Conservation (phyloP, 495 filamentous ascomycete genomes). For the Lindgomyces ingoldianus region DNA sequence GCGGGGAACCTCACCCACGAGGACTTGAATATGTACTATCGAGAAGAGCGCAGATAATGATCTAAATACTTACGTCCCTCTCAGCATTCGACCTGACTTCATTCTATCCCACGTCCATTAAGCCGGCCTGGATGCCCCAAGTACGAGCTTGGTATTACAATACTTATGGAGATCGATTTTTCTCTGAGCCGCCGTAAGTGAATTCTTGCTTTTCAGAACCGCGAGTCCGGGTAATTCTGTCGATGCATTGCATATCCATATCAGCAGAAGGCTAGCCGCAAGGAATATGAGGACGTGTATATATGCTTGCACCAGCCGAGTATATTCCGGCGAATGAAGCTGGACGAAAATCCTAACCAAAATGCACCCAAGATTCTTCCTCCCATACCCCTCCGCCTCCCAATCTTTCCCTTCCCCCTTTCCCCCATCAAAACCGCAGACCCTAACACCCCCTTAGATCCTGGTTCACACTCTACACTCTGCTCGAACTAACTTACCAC, state of each 20-base stretch:
- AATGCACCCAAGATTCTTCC: not conserved
- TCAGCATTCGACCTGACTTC: slow-evolving; percentile 62
- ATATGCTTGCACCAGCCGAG: too few relatives aligned
- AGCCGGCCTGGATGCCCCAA: slow-evolving; percentile 51
- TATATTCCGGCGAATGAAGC: not conserved
- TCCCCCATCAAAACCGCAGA: not conserved
- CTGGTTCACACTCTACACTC: slow-evolving; percentile 72
- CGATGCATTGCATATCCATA: not conserved
- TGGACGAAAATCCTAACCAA: not conserved
- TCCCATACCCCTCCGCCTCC: not conserved
- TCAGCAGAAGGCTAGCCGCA: not conserved
- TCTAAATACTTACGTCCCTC: not conserved
- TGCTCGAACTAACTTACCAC: slow-evolving; percentile 69
- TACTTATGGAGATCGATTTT: slow-evolving; percentile 76
- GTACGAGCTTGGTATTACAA: slow-evolving; percentile 65
- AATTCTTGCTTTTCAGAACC: slow-evolving; percentile 7
- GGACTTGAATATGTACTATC: too few relatives aligned
- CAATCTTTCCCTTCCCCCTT: slow-evolving; percentile 3
- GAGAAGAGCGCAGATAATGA: not conserved
- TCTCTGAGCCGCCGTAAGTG: slow-evolving; percentile 57
- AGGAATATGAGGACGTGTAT: not conserved
- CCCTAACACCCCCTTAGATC: slow-evolving; percentile 32
- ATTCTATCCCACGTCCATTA: slow-evolving; percentile 61
- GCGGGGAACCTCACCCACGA: too few relatives aligned
- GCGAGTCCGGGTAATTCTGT: too few relatives aligned